Conservation (phyloP, 208 protist species). For the Trichomonas vaginalis region DNA sequence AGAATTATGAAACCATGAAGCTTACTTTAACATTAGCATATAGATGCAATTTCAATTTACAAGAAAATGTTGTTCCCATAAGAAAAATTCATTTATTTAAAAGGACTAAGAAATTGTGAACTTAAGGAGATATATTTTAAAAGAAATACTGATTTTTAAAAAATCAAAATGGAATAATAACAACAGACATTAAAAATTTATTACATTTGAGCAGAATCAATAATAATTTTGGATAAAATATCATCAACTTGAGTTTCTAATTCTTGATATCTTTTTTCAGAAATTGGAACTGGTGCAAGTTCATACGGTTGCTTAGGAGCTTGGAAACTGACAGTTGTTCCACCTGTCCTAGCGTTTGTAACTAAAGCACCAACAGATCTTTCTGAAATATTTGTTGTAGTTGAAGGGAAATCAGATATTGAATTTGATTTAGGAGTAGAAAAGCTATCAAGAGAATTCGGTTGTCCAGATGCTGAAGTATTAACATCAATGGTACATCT, state of each 20-base stretch:
- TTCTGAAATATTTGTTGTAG: not conserved
- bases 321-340: not conserved
- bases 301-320: not conserved
- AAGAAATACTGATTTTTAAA: no score
- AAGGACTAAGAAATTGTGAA: no score
- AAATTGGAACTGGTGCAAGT: not conserved
- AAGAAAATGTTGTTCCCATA: no score
- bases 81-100: no score
- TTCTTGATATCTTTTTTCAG: not conserved
- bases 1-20: no score
- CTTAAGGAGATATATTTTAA: no score
- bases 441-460: not conserved
- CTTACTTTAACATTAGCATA: no score
- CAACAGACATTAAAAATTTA: no score
- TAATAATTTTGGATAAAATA: not conserved
- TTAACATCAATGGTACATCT: not conserved
- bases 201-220: not conserved
- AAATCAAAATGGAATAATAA: no score
- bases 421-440: not conserved
- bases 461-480: not conserved
- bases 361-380: not conserved
- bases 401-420: not conserved
- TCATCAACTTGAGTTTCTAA: not conserved
- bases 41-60: no score
- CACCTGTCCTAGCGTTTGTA: not conserved